Percentiles rank a stretch among this genome's conserved stretches.
These are phyloP conservation scores for Eustoma russellianum DNA, from an alignment of 257 asterid genomes.

Conservation along the genomic window DNA sequence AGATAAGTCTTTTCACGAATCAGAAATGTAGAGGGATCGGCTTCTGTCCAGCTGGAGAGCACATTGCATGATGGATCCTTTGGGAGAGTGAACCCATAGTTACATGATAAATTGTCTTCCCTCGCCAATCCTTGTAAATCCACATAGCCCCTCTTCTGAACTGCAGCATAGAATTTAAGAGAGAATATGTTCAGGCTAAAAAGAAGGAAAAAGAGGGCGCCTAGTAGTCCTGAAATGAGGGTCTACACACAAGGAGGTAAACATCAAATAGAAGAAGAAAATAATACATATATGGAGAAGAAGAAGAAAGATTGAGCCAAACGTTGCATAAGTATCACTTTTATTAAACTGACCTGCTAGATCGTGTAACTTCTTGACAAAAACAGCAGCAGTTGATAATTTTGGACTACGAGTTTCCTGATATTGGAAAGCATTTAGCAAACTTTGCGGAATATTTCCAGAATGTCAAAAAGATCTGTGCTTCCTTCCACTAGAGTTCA, in stretches of 20 bases:
- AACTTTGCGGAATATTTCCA: conserved; percentile 2
- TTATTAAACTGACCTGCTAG: conserved; percentile 60
- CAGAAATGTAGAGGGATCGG: conserved; percentile 81
- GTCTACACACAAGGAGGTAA: no score
- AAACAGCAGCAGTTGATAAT: conserved; percentile 84
- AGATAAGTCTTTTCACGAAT: conserved; percentile 92
- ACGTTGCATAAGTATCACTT: no score
- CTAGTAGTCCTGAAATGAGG: no score
- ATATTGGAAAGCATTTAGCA: conserved; percentile 9
- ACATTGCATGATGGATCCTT: conserved; percentile 68
- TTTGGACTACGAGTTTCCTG: conserved; percentile 82
- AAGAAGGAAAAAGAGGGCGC: no score
- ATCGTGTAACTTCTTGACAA: conserved; percentile 83
- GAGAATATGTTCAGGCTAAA: no score
- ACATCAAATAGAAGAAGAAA: no score
- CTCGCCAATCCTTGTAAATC: conserved; percentile 80
- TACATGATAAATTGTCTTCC: conserved; percentile 64
- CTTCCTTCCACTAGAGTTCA: conserved; percentile 5
- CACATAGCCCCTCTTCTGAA: conserved; percentile 88
- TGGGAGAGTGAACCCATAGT: conserved; percentile 81
- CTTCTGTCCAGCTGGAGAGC: conserved; percentile 81
- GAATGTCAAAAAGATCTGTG: conserved; percentile 9
- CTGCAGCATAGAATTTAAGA: conserved; percentile 27
- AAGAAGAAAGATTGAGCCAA: no score
- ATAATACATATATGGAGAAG: no score